Conservation (phyloP, 345 rosid genomes). For the Tarenaya hassleriana region DNA sequence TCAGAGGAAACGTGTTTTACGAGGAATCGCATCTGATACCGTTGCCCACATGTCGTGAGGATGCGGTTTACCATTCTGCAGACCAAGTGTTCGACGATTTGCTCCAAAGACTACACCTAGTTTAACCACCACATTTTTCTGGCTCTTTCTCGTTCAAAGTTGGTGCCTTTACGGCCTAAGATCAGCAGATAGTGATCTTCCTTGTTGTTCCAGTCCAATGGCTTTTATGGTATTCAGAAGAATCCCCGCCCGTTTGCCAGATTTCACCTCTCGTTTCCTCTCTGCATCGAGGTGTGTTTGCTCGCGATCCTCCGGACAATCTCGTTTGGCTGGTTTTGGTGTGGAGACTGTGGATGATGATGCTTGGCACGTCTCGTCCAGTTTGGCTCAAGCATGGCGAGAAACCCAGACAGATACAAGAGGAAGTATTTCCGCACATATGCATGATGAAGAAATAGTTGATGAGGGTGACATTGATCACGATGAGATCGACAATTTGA, state of each 20-base stretch:
- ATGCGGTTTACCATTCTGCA: background rate
- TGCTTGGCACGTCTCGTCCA: constrained; percentile 60
- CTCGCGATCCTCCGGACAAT: constrained; percentile 22
- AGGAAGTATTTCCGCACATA: constrained; percentile 1
- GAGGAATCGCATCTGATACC: too few species aligned
- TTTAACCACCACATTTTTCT: background rate
- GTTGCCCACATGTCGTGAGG: background rate
- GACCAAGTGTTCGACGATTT: constrained; percentile 28
- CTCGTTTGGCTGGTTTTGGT: constrained; percentile 27
- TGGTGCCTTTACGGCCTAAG: background rate
- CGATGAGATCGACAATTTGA: constrained; percentile 74
- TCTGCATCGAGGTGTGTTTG: constrained; percentile 21
- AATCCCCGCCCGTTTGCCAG: constrained; percentile 10
- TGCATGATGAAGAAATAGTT: constrained; percentile 20
- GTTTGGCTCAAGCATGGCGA: constrained; percentile 50
- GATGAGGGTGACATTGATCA: constrained; percentile 38
- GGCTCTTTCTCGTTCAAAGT: background rate
- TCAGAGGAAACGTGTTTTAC: too few species aligned
- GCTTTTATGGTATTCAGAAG: constrained; percentile 25
- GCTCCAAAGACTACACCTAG: constrained; percentile 23
- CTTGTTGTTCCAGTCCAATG: constrained; percentile 19
- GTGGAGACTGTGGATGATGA: constrained; percentile 73
- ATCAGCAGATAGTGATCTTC: too few species aligned
- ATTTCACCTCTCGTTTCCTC: constrained; percentile 17
- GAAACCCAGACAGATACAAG: constrained; percentile 20